A percentile compares a stretch with the other conserved stretches of the same genome.
Evolutionary conservation across 148 eudicot species (phyloP).

Genomic region (Diospyros kaki): DNA sequence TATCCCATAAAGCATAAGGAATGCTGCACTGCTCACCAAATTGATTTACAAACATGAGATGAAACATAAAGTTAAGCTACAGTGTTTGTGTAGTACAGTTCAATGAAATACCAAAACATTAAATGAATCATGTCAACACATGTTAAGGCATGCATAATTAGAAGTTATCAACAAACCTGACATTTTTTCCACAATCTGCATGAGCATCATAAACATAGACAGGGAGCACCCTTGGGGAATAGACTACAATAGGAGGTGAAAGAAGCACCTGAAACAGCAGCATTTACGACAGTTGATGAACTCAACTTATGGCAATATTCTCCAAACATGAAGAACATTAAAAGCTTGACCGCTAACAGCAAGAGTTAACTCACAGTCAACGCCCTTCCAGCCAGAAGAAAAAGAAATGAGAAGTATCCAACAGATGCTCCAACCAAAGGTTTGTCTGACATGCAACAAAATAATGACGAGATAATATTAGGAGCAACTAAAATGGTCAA

Average conservation of each 20-base stretch:
- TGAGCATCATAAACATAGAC: constrained; percentile 99
- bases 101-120: not conserved
- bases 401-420: constrained; percentile 92
- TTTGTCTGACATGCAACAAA: constrained; percentile 46
- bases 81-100: not conserved
- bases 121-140: not conserved
- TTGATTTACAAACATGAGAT: constrained; percentile 12
- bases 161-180: constrained; percentile 62
- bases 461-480: constrained; percentile 1
- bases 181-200: constrained; percentile 96
- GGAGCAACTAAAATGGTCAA: not conserved
- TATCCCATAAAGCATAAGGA: constrained; percentile 88
- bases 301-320: not conserved
- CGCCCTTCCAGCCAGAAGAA: constrained; percentile 95
- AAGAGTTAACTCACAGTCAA: constrained; percentile 61
- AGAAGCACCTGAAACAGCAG: constrained; percentile 71
- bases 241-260: constrained; percentile 98
- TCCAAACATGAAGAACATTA: constrained; percentile 1
- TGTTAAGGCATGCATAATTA: constrained; percentile 2
- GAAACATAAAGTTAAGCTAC: not conserved
- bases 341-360: constrained; percentile 1
- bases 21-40: constrained; percentile 66
- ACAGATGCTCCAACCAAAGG: constrained; percentile 94
- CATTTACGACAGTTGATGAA: not conserved
- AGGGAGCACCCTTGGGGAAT: constrained; percentile 96